These are phyloP conservation scores for Fusarium pilosicola DNA, from an alignment of 2,329 filamentous ascomycete species.

Conservation along the genomic window DNA sequence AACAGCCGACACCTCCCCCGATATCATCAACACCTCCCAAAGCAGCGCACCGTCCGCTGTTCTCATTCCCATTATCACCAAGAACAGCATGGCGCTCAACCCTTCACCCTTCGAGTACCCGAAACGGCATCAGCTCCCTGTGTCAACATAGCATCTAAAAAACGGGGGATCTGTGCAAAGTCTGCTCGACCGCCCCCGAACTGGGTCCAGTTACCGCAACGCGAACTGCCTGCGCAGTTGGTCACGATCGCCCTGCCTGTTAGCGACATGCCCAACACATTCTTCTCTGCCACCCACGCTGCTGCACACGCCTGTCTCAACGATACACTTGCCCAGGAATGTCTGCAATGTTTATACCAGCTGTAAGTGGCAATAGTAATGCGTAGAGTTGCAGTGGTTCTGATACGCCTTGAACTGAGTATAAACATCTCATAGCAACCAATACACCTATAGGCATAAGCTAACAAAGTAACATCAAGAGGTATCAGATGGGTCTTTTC, in stretches of 20 bases:
- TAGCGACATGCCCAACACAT: slow-evolving; percentile 79
- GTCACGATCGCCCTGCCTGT: slow-evolving; percentile 85
- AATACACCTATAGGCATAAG: not conserved
- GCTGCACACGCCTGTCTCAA: not conserved
- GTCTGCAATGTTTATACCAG: accelerated
- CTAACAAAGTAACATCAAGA: not conserved
- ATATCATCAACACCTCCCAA: no score
- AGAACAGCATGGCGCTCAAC: no score
- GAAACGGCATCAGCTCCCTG: no score
- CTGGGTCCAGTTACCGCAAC: slow-evolving; percentile 40
- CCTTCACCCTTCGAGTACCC: no score
- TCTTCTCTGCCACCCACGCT: accelerated
- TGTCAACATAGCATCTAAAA: no score
- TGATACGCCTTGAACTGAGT: accelerated
- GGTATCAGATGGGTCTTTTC: not conserved
- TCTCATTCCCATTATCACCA: no score
- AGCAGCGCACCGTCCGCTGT: no score
- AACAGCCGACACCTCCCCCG: no score
- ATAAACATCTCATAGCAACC: no score
- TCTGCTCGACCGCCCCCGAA: no score
- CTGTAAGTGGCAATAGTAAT: not conserved
- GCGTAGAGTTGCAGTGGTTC: accelerated
- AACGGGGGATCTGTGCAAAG: no score
- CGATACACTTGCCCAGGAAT: not conserved
- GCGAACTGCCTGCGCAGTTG: slow-evolving; percentile 50